phyloP scores from a whole-genome alignment of 108 stramenopile genomes.

The Bacterosira constricta region DNA sequence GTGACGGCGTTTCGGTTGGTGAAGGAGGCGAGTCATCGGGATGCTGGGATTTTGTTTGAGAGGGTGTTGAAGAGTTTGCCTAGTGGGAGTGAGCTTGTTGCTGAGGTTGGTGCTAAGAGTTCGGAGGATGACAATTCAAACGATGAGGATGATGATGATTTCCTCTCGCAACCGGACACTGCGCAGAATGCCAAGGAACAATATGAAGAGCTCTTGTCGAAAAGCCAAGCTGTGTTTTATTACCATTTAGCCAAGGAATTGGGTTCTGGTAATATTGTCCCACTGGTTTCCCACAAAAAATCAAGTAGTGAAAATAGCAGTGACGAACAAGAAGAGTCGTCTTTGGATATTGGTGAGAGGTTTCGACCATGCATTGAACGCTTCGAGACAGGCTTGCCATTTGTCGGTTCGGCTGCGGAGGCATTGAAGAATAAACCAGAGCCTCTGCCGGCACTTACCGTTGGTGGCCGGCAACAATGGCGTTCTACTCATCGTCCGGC shows the following conservation, averaged over 20 bases:
- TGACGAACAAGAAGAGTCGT: neutral
- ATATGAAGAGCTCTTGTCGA: constrained; percentile 69
- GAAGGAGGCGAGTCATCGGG: constrained; percentile 61
- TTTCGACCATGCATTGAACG: neutral
- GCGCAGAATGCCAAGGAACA: constrained; percentile 25
- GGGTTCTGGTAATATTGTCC: constrained; percentile 27
- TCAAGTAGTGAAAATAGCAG: neutral
- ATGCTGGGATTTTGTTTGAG: constrained; percentile 52
- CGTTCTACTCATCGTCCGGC: neutral
- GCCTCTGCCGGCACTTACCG: neutral
- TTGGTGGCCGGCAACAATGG: neutral
- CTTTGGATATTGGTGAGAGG: neutral
- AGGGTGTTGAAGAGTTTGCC: constrained; percentile 52
- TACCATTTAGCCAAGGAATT: constrained; percentile 66
- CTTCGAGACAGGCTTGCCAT: constrained; percentile 23
- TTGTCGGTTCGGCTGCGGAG: constrained; percentile 34
- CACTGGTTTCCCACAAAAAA: constrained; percentile 29
- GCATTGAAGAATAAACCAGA: constrained; percentile 12
- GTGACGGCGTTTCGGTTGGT: constrained; percentile 89
- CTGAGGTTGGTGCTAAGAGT: constrained; percentile 1
- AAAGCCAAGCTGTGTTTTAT: constrained; percentile 88
- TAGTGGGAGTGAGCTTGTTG: constrained; percentile 29
- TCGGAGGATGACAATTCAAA: constrained; percentile 15
- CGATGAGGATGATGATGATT: constrained; percentile 13
- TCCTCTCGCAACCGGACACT: constrained; percentile 4